Conservation (phyloP, 805 yeast species). For the Cyberlindnera sargentensis region DNA sequence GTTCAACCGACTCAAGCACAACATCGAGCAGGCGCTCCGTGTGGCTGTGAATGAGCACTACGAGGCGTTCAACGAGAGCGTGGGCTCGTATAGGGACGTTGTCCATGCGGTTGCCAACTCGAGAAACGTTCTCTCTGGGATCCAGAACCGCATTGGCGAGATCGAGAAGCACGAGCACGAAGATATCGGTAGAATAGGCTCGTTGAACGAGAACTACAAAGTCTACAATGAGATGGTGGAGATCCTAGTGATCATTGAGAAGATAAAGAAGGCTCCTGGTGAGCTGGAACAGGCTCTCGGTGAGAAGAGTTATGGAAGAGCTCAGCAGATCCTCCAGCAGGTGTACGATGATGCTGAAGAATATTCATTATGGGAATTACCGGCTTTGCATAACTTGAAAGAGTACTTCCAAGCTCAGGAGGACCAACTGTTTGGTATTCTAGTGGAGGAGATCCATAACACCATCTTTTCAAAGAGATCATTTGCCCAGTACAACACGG, state of each 20-base stretch:
- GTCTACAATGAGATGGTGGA: constrained; percentile 64
- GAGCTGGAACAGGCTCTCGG: constrained; percentile 59
- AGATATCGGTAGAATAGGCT: not conserved
- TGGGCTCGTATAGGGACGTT: constrained; percentile 76
- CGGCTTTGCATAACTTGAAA: constrained; percentile 44
- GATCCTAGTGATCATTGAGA: constrained; percentile 59
- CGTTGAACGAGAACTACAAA: constrained; percentile 55
- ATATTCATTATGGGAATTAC: constrained; percentile 50
- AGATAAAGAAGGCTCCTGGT: constrained; percentile 50
- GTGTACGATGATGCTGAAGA: constrained; percentile 41
- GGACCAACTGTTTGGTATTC: constrained; percentile 55
- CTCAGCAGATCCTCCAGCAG: constrained; percentile 45
- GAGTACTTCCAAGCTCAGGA: constrained; percentile 49
- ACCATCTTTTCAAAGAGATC: constrained; percentile 54
- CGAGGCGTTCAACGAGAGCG: constrained; percentile 76
- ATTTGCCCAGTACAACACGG: constrained; percentile 16
- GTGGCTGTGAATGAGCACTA: constrained; percentile 73
- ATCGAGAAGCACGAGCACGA: constrained; percentile 1
- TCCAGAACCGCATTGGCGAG: constrained; percentile 28
- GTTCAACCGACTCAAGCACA: constrained; percentile 52
- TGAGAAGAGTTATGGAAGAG: constrained; percentile 63
- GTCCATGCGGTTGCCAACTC: constrained; percentile 58
- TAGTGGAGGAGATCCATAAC: constrained; percentile 69
- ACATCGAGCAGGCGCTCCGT: constrained; percentile 52
- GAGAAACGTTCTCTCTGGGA: constrained; percentile 45